Percentiles rank a stretch among this genome's conserved stretches.
Conservation (phyloP, 2,329 filamentous ascomycete species). For the Calonectria pseudoreteaudii region DNA sequence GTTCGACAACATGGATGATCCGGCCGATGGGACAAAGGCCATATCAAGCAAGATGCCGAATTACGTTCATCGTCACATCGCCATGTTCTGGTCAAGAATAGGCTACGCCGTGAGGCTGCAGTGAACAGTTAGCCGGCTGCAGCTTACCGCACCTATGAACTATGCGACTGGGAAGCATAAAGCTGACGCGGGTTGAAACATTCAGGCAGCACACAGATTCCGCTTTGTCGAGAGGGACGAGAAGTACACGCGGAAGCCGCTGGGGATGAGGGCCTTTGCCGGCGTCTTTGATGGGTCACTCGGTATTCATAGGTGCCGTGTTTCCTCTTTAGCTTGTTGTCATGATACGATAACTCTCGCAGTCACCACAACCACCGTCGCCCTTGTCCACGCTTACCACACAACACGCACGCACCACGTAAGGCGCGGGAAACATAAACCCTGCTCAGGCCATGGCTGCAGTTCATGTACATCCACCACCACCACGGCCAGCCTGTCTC, state of each 20-base stretch:
- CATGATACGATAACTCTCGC: slow-evolving; percentile 14
- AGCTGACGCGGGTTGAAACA: slow-evolving; percentile 20
- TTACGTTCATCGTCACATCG: slow-evolving; percentile 10
- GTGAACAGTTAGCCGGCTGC: slow-evolving; percentile 19
- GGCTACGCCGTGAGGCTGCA: slow-evolving; percentile 20
- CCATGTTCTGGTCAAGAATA: not conserved
- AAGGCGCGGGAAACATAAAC: slow-evolving; percentile 8
- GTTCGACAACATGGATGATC: slow-evolving; percentile 8
- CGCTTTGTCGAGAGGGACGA: not conserved
- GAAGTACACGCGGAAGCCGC: not conserved
- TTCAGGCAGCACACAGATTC: not conserved
- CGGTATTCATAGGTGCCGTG: not conserved
- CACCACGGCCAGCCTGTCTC: slow-evolving; percentile 19
- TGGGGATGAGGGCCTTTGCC: not conserved
- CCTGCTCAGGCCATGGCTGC: slow-evolving; percentile 40
- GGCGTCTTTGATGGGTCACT: not conserved
- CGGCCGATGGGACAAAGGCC: not conserved
- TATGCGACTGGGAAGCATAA: not conserved
- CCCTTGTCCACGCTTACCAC: slow-evolving; percentile 10
- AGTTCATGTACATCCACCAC: slow-evolving; percentile 40
- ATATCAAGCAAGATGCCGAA: slow-evolving; percentile 10
- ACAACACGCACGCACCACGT: slow-evolving; percentile 20
- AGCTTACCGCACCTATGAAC: slow-evolving; percentile 14
- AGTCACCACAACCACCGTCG: slow-evolving; percentile 14
- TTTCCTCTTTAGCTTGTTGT: not conserved